Percentiles rank a stretch among this genome's conserved stretches.
Conservation (phyloP, 192 early-diverging fungal species). For the Backusella morwellensis region DNA sequence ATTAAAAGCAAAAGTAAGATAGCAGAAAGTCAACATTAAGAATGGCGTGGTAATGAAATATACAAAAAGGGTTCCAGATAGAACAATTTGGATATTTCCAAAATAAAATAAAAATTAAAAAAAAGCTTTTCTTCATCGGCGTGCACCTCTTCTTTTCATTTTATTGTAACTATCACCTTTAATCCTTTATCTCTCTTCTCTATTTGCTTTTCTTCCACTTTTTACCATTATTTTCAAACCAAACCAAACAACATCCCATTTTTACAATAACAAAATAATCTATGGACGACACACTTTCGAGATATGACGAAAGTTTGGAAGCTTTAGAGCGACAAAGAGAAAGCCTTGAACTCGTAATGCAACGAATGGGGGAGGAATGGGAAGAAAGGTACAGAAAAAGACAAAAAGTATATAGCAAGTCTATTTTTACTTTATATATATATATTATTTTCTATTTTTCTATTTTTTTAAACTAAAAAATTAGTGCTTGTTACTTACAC, state of each 20-base stretch:
- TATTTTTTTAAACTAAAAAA: background rate
- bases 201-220: background rate
- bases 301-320: constrained; percentile 34
- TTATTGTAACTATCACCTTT: background rate
- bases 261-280: background rate
- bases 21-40: background rate
- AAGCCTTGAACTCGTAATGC: constrained; percentile 28
- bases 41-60: background rate
- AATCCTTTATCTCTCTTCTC: background rate
- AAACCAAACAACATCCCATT: background rate
- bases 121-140: background rate
- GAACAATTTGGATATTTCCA: constrained; percentile 5
- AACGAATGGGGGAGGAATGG: constrained; percentile 39
- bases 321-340: constrained; percentile 29
- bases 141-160: background rate
- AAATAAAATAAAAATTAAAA: background rate
- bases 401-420: background rate
- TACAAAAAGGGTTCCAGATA: background rate
- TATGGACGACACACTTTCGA: constrained; percentile 15
- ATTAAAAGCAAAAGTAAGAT: background rate
- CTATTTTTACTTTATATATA: background rate
- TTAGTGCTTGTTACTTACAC: background rate
- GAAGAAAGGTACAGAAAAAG: constrained; percentile 31
- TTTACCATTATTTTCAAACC: background rate
- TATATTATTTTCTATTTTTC: background rate